Conservation (phyloP, 176 grass and related monocot genomes). For the Phragmites australis region DNA sequence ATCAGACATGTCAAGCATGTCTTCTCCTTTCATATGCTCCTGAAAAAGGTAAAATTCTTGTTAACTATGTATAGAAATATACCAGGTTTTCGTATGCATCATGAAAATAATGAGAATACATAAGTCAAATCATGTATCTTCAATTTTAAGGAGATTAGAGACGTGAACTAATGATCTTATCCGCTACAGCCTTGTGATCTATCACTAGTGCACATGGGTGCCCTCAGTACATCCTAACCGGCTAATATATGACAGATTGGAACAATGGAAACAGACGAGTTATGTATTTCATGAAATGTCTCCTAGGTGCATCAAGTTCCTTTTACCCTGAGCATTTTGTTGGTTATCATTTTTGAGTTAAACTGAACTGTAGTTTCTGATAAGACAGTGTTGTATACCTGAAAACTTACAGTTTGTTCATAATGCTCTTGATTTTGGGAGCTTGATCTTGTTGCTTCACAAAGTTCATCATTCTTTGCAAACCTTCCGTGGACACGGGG, state of each 20-base stretch:
- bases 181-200: neutral
- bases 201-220: neutral
- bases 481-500: constrained; percentile 92
- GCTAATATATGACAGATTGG: neutral
- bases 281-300: constrained; percentile 15
- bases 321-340: constrained; percentile 5
- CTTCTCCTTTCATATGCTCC: constrained; percentile 67
- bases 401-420: constrained; percentile 70
- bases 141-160: neutral
- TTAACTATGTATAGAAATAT: constrained; percentile 6
- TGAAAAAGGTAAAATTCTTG: constrained; percentile 36
- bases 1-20: constrained; percentile 58
- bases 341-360: constrained; percentile 9
- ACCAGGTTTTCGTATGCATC: neutral
- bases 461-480: constrained; percentile 82
- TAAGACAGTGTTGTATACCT: neutral
- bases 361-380: constrained; percentile 9
- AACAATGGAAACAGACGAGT: constrained; percentile 15
- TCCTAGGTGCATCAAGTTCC: neutral
- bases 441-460: constrained; percentile 58
- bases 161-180: neutral
- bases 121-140: neutral
- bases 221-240: neutral
- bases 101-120: neutral
- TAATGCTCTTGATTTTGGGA: constrained; percentile 56